phyloP scores from a whole-genome alignment of 768 basidiomycete genomes.

The Russula olivacea region DNA sequence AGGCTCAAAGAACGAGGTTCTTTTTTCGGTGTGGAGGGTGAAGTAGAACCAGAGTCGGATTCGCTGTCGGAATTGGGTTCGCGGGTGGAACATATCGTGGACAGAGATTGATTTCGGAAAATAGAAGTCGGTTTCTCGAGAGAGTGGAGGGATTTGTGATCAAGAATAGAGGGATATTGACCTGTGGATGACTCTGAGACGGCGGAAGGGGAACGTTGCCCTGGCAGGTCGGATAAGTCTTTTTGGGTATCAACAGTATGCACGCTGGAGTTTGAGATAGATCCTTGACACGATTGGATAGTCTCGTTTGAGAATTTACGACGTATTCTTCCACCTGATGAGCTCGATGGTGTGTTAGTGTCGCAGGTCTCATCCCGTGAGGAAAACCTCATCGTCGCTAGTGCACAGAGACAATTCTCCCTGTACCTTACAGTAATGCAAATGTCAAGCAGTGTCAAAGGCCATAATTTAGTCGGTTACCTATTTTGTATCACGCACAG shows the following conservation, averaged over 20 bases:
- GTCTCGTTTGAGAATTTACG: background rate
- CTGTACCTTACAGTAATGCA: too few relatives aligned
- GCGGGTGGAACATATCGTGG: slow-evolving; percentile 34
- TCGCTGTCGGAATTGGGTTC: slow-evolving; percentile 27
- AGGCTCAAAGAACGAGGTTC: background rate
- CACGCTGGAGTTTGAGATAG: too few relatives aligned
- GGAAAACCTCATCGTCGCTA: background rate
- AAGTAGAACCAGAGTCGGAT: too few relatives aligned
- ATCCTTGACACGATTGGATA: background rate
- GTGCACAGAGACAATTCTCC: background rate
- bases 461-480: too few relatives aligned
- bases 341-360: background rate
- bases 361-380: background rate
- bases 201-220: background rate
- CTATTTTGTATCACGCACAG: too few relatives aligned
- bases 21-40: too few relatives aligned
- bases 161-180: too few relatives aligned
- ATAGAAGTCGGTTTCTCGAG: too few relatives aligned
- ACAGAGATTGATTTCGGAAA: slow-evolving; percentile 27
- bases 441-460: background rate
- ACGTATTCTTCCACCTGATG: background rate
- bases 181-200: too few relatives aligned
- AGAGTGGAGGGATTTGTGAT: too few relatives aligned
- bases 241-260: too few relatives aligned
- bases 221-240: background rate